Evolutionary conservation across 371 early-diverging fungal species (phyloP), one percentile per base, ranked within the genome.

Genomic region (Blakeslea trispora): DNA sequence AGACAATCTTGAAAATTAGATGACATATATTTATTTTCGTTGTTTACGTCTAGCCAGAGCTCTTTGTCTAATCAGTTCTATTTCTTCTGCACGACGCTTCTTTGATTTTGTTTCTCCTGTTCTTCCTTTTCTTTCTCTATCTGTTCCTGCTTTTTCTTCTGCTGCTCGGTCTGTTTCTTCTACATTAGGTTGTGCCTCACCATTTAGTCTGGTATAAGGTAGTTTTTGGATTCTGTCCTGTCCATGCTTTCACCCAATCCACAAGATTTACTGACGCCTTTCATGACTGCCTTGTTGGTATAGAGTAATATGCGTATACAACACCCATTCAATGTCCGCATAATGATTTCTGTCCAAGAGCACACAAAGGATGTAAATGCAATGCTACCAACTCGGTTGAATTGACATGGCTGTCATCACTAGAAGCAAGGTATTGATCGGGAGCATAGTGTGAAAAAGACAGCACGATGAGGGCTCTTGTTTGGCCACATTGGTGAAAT

Each of bases 401-500:
- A 66, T 60, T 14, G 34, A 52, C 0, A 59, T 61, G 0, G 66
- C 50, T 35, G 53, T 23, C 5, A 14, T 32, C 31, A 8, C 49
- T 60, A 14, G 59, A 66, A 37, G 56, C 61, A 42, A 62, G 65
- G 57, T 82, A 60, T 53, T 72, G 54, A 44, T 74, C 76, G 5
- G 75, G 72, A 2, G 88, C 69, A 64, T 90, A 92, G 47, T 90
- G 91, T 46, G 89, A 91, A 64, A n/a, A 91, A 94, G 18, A 81
- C 74, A 0, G 76, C 65, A 5, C 89, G 73, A 41, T 83, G 77
- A 1, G 80, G 66, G 40, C 87, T 89, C 37, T 86, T 84, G 65
- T 91, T n/a, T 90, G 24, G 92, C 90, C 3, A 89, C 74, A 58
- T 94, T 86, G 34, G 82, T 74, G 44, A 82, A 92, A 59, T 89